Conservation (phyloP, 345 rosid species). For the Syzygium oleosum region DNA sequence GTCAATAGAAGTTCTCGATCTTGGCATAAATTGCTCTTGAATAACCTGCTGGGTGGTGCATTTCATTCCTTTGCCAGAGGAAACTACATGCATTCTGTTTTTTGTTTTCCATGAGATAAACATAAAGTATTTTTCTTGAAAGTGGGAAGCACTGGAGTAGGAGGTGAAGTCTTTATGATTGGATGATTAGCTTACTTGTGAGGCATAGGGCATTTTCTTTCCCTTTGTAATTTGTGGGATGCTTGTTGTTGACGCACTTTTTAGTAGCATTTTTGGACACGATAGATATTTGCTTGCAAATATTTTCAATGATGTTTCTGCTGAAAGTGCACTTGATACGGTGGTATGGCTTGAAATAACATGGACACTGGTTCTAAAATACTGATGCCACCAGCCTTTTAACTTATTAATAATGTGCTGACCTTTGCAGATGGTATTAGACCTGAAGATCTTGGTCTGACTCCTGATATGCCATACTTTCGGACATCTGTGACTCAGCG, state of each 20-base stretch:
- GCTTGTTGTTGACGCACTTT: not conserved
- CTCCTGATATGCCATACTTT: constrained; percentile 45
- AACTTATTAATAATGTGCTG: not conserved
- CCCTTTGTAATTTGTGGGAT: not conserved
- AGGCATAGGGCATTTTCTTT: not conserved
- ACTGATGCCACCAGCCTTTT: not conserved
- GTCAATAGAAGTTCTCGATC: no score
- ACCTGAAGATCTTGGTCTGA: constrained; percentile 59
- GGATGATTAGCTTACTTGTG: not conserved
- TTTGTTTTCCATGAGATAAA: not conserved
- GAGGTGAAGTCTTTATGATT: not conserved
- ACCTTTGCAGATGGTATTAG: constrained; percentile 38
- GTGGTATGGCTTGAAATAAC: not conserved
- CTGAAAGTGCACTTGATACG: not conserved
- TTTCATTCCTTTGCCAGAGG: no score
- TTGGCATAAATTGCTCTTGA: no score
- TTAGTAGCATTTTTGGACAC: not conserved
- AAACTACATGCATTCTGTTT: no score
- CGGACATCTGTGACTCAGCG: not conserved
- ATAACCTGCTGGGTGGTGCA: no score
- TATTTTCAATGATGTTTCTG: not conserved
- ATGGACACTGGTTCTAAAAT: not conserved
- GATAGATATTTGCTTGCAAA: not conserved
- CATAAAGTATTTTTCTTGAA: not conserved
- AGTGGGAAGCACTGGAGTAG: not conserved